Conservation (phyloP, 2,329 filamentous ascomycete genomes). For the Ophiosphaerella korrae region DNA sequence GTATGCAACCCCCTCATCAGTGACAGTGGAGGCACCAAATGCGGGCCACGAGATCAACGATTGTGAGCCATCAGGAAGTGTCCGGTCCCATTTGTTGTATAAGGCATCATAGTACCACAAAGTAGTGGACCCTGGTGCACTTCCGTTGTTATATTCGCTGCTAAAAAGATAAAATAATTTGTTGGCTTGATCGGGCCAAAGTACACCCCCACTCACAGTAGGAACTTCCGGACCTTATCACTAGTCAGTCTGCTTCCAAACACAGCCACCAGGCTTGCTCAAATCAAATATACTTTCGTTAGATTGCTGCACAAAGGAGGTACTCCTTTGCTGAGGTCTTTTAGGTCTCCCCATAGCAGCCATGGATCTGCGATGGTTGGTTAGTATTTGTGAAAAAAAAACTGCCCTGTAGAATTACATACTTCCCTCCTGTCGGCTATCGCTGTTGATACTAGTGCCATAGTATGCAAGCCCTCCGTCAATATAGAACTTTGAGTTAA, state of each 20-base stretch:
- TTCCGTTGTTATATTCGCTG: slow-evolving; percentile 54
- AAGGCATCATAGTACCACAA: slow-evolving; percentile 63
- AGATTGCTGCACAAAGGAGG: neutral
- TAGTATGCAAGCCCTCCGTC: slow-evolving; percentile 62
- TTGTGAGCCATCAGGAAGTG: slow-evolving; percentile 29
- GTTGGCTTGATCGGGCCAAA: slow-evolving; percentile 65
- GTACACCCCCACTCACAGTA: slow-evolving; percentile 48
- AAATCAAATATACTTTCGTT: neutral
- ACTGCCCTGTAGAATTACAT: slow-evolving; percentile 11
- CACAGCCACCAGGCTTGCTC: neutral
- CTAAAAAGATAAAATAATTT: slow-evolving; percentile 66
- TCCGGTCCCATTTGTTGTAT: slow-evolving; percentile 59
- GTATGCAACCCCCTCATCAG: slow-evolving; percentile 49
- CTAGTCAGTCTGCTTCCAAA: slow-evolving; percentile 52
- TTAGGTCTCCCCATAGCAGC: slow-evolving; percentile 61
- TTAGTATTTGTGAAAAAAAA: neutral
- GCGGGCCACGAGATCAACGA: slow-evolving; percentile 17
- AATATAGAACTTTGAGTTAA: slow-evolving; percentile 63
- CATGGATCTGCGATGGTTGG: slow-evolving; percentile 50
- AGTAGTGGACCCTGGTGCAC: slow-evolving; percentile 42
- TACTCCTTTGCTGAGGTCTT: slow-evolving; percentile 11
- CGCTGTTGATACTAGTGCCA: slow-evolving; percentile 43
- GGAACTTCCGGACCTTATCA: slow-evolving; percentile 60
- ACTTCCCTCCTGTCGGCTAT: slow-evolving; percentile 61
- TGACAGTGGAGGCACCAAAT: slow-evolving; percentile 17